phyloP scores from a whole-genome alignment of 495 filamentous ascomycete species.

The Hypoxylon rickii region DNA sequence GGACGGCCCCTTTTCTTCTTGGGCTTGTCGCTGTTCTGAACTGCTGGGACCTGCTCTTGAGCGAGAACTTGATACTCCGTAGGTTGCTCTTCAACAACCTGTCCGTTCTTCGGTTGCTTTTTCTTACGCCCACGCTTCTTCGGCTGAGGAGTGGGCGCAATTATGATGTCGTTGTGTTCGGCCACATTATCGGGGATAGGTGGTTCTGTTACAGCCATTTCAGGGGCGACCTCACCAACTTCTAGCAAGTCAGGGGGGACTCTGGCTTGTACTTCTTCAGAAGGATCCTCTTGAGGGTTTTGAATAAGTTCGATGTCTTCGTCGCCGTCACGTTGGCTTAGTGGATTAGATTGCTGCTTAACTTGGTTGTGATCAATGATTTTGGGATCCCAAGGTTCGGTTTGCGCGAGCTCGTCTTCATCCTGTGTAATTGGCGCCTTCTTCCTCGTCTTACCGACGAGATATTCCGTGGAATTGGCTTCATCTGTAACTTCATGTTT shows the following conservation, averaged over 20 bases:
- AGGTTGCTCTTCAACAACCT: neutral
- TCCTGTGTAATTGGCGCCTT: slow-evolving; percentile 15
- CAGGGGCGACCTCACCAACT: slow-evolving; percentile 1
- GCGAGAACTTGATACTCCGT: slow-evolving; percentile 1
- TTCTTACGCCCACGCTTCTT: slow-evolving; percentile 40
- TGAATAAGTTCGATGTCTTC: slow-evolving; percentile 16
- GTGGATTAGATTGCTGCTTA: neutral
- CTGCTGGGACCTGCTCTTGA: neutral
- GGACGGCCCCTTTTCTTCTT: slow-evolving; percentile 37
- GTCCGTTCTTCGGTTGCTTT: slow-evolving; percentile 20
- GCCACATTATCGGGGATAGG: neutral
- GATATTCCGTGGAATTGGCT: neutral
- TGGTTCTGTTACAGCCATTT: slow-evolving; percentile 13
- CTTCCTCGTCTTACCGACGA: slow-evolving; percentile 16
- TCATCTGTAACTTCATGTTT: neutral
- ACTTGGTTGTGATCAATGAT: slow-evolving; percentile 2
- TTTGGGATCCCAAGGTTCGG: slow-evolving; percentile 1
- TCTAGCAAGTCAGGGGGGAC: too few relatives aligned
- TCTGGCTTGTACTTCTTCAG: slow-evolving; percentile 7
- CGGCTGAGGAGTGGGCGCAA: slow-evolving; percentile 8
- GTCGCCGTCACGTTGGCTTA: slow-evolving; percentile 6
- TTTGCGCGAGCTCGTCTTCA: slow-evolving; percentile 33
- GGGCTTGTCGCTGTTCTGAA: slow-evolving; percentile 18
- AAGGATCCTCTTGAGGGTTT: slow-evolving; percentile 6
- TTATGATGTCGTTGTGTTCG: slow-evolving; percentile 7